These are phyloP conservation scores for Pseudogymnoascus sp. DNA, from an alignment of 2,329 filamentous ascomycete species.

Conservation along the genomic window DNA sequence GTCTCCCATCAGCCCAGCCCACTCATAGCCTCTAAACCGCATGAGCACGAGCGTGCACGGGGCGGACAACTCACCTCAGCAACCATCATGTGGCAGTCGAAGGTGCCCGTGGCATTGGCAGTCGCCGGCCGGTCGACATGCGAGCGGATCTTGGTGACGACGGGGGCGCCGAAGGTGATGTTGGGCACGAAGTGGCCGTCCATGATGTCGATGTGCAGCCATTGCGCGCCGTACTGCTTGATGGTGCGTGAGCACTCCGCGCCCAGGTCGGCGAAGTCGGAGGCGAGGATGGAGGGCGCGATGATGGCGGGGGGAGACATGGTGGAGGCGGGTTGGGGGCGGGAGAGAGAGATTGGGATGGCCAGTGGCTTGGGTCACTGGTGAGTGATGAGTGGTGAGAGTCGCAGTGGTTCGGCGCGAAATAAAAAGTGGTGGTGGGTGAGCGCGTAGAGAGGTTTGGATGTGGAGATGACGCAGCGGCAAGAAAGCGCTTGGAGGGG, in stretches of 20 bases:
- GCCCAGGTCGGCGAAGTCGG: conserved; percentile 86
- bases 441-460: conserved; percentile 5
- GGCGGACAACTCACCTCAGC: conserved; percentile 58
- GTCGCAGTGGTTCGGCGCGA: conserved; percentile 2
- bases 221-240: conserved; percentile 63
- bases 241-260: conserved; percentile 83
- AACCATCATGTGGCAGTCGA: conserved; percentile 99
- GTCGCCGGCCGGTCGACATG: conserved; percentile 70
- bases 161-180: conserved; percentile 91
- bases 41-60: background rate
- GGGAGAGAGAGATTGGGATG: background rate
- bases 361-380: conserved; percentile 2
- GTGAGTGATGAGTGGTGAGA: background rate
- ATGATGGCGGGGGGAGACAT: conserved; percentile 94
- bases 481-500: conserved; percentile 5
- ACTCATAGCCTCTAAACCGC: background rate
- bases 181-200: conserved; percentile 99
- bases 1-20: background rate
- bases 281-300: conserved; percentile 94
- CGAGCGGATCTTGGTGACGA: conserved; percentile 85
- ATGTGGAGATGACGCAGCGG: conserved; percentile 5
- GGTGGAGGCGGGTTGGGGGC: background rate
- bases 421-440: background rate
- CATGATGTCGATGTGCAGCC: conserved; percentile 40
- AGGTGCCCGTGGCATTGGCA: conserved; percentile 74